Evolutionary conservation across 495 filamentous ascomycete species (phyloP).

Genomic region (Aspergillus wentii): DNA sequence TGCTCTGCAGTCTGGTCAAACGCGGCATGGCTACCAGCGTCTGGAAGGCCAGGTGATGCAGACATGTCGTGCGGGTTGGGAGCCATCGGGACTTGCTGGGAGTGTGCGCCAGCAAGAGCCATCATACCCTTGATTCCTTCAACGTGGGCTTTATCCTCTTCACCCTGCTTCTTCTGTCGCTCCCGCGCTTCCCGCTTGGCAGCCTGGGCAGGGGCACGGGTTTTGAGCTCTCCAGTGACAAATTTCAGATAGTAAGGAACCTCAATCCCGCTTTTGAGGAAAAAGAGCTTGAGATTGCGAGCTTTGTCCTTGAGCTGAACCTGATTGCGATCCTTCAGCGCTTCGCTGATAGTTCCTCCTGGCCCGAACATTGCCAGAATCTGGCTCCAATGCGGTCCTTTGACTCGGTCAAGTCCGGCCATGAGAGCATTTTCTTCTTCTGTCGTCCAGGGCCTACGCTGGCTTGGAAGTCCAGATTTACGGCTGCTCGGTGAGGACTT

Average conservation of each 20-base stretch:
- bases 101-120: constrained; percentile 47
- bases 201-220: constrained; percentile 77
- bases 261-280: constrained; percentile 88
- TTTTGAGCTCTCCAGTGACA: constrained; percentile 92
- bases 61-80: constrained; percentile 43
- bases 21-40: constrained; percentile 30
- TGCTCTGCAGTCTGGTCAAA: constrained; percentile 45
- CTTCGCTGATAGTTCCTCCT: constrained; percentile 76
- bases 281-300: constrained; percentile 90
- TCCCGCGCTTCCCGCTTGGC: constrained; percentile 77
- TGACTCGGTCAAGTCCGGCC: constrained; percentile 85
- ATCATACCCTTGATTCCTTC: constrained; percentile 69
- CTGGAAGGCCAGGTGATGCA: constrained; percentile 37
- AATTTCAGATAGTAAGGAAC: constrained; percentile 88
- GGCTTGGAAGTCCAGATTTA: constrained; percentile 73
- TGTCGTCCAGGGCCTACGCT: constrained; percentile 81
- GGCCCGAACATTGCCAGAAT: constrained; percentile 85
- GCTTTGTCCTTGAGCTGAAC: constrained; percentile 97
- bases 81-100: constrained; percentile 25
- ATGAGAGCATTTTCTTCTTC: constrained; percentile 92
- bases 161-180: constrained; percentile 57
- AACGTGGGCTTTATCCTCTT: constrained; percentile 69
- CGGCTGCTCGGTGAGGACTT: constrained; percentile 72
- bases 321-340: constrained; percentile 88
- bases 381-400: constrained; percentile 93